Evolutionary conservation across 1,284 basidiomycete species (phyloP), one percentile per base, ranked within the genome.

Genomic region (Grifola frondosa): DNA sequence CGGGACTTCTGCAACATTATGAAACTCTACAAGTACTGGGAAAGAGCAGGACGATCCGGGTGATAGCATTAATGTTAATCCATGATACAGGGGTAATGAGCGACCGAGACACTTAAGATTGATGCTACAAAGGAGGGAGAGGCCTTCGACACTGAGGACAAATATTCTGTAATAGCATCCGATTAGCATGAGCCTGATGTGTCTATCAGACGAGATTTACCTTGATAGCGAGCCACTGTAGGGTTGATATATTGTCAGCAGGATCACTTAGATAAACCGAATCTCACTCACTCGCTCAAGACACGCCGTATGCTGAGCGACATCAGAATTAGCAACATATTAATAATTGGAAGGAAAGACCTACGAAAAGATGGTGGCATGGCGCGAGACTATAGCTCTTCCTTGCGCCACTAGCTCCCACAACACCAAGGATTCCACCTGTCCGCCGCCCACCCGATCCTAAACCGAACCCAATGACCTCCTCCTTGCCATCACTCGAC

Each of bases 221-320:
- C 77, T 94, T 94, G 67, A 94, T 89, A 30, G 86, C 85, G 53
- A 94, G 76, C 91, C 91, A 95, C 80, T 89, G 61, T 7, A 41
- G 15, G 13, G 17, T 17, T 9, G 11, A 39, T 33, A 29, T 36
- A 24, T 41, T 6, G 22, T 42, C 36, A 50, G 35, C 8, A 24
- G 31, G 10, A 16, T 17, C 21, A 7, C 13, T 28, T 19, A 37
- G 25, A 30, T 17, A 23, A 39, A 4, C n/a, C 17, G 39, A 30
- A 19, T 37, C 61, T 26, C 10, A 60, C 66, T 39, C 42, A 84
- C 81, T 64, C 76, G 75, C 61, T 90, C 86, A 22, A 95, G 70
- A 68, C 91, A 95, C 26, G 84, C 83, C 0, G 89, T 92, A 59
- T 93, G 91, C 86, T 45, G 32, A 25, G 29, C 31, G 34, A 30